Base-by-base conservation (phyloP, 139 green algal genomes). In the Trebouxia sp. region DNA sequence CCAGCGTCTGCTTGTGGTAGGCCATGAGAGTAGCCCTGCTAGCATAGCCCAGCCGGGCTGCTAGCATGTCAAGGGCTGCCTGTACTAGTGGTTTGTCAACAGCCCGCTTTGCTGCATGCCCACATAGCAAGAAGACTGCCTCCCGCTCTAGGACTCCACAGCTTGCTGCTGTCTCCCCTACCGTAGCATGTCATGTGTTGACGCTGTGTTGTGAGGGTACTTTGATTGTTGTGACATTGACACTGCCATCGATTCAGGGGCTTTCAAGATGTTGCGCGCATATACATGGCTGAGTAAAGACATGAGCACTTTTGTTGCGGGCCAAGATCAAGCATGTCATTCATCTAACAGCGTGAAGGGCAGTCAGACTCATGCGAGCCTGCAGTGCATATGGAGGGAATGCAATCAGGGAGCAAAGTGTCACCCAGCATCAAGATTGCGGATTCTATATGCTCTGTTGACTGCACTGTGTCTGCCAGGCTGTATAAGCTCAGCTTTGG, bases 401-500 rank as follows among this genome's bases (percentile, higher is more conserved):
- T n/a, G n/a, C n/a, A n/a, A n/a, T n/a, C n/a, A 58, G 6, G 24
- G 20, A 48, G 41, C n/a, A 35, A 12, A 51, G 0, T 39, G 77
- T 15, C 66, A 87, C 81, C 87, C 55, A 90, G 79, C 48, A 82
- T 82, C 2, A 90, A 47, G 28, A 90, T 30, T 20, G 50, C 65
- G 14, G 82, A 88, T 75, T 90, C 87, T 35, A 86, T 77, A n/a
- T 66, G 76, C 79, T 88, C 72, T 55, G 41, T 39, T n/a, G 32
- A 28, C 1, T 45, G 20, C 11, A 62, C 42, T 12, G 15, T 30
- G 26, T 24, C 10, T 65, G 39, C 41, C 65, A 58, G 12, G 28
- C 45, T 82, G 37, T 50, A 30, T 38, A 87, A 69, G 17, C 12
- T 72, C 39, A 87, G 76, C 22, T 66, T 3, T 11, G n/a, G 22